Percentiles rank a stretch among this genome's conserved stretches.
These are phyloP conservation scores for Rhypophila decipiens DNA, from an alignment of 495 filamentous ascomycete genomes.

Conservation along the genomic window DNA sequence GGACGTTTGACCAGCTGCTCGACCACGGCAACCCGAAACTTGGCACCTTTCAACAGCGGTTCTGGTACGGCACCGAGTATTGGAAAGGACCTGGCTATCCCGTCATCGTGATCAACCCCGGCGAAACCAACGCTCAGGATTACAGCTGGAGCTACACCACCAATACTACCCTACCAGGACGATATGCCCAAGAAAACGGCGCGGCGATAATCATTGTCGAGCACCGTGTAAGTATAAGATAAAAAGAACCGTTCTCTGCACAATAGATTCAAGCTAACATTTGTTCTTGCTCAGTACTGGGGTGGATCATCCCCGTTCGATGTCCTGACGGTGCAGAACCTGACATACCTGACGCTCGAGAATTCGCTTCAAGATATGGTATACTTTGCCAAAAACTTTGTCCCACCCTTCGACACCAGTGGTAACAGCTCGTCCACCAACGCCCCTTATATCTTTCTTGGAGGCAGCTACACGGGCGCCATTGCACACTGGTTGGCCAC, in stretches of 20 bases:
- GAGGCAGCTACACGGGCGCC: slow-evolving; percentile 61
- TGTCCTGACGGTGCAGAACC: slow-evolving; percentile 46
- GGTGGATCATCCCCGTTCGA: slow-evolving; percentile 55
- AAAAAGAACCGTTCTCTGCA: too few species aligned
- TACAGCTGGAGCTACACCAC: slow-evolving; percentile 42
- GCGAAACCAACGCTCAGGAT: slow-evolving; percentile 45
- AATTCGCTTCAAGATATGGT: slow-evolving; percentile 56
- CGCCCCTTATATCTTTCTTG: slow-evolving; percentile 58
- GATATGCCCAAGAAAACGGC: slow-evolving; percentile 46
- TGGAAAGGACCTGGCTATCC: slow-evolving; percentile 27
- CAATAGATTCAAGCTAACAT: too few species aligned
- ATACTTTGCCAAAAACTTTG: slow-evolving; percentile 55
- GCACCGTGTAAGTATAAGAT: too few species aligned
- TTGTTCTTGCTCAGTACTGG: too few species aligned
- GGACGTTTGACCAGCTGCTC: slow-evolving; percentile 28
- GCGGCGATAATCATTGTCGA: slow-evolving; percentile 54
- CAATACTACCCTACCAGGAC: slow-evolving; percentile 34
- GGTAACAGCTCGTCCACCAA: slow-evolving; percentile 45
- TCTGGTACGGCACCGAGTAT: slow-evolving; percentile 26
- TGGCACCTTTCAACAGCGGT: slow-evolving; percentile 29
- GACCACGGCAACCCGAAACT: slow-evolving; percentile 24
- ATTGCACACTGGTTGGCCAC: slow-evolving; percentile 57
- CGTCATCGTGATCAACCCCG: slow-evolving; percentile 50
- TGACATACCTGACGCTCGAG: slow-evolving; percentile 57
- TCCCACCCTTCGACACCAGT: slow-evolving; percentile 51